Evolutionary conservation across 164 flowering plant genomes (phyloP), one percentile per base, ranked within the genome.

Genomic region (Aristolochia contorta): DNA sequence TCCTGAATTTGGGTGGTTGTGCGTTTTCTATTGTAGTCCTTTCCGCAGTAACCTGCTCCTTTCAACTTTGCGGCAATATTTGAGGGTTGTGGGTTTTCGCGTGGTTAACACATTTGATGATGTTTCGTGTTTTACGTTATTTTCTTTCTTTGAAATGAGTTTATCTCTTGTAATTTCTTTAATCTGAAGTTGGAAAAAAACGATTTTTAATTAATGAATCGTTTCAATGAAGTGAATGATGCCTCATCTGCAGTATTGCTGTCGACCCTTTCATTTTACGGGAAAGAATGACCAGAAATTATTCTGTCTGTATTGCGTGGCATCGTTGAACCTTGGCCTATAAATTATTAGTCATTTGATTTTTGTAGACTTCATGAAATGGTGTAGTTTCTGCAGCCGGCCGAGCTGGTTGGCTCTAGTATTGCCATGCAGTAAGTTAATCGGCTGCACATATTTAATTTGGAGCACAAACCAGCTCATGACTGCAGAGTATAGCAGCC

Each of bases 371-470:
- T 12, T 54, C 12, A 14, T 24, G 24, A 14, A 12, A 10, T 10
- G 24, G 13, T 30, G 16, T 14, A n/a, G 15, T 16, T 12, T 24
- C 47, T 55, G 72, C 72, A 72, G 72, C 76, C 69, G 72, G 76
- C 76, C 76, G 76, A 73, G 76, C 70, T 73, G 72, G 59, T 56
- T 72, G 76, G 72, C 64, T 59, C 13, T 21, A 69, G 70, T 62
- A 59, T 47, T 66, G 65, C 70, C 70, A 63, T 41, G 47, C 76
- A 73, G 70, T 73, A 73, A 68, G 72, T 69, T 58, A 62, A 32
- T 43, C 72, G 69, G 76, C 65, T 59, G 76, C 76, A 52, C 51
- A 72, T 15, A 69, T 67, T 21, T 51, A 56, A 50, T 0, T 18
- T 22, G 55, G 67, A 46, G 64, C 53, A 19, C 64, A 72, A 56